These are phyloP conservation scores for Eucalyptus victrix DNA, from an alignment of 345 rosid genomes.

Conservation along the genomic window DNA sequence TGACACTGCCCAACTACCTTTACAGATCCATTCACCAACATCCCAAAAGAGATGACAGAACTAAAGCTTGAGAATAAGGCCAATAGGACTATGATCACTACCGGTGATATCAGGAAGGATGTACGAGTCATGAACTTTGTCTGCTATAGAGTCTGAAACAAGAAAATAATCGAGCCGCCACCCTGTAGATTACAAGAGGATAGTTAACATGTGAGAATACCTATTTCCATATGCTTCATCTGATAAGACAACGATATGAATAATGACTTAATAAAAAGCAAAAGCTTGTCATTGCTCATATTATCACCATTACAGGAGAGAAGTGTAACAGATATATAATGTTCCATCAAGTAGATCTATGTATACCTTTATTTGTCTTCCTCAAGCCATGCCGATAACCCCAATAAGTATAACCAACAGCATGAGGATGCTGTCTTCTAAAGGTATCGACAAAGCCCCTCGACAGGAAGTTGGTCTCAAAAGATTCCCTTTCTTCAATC, in stretches of 20 bases:
- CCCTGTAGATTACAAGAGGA: slow-evolving; percentile 29
- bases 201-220: background rate
- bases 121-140: slow-evolving; percentile 72
- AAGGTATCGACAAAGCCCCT: slow-evolving; percentile 87
- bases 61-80: slow-evolving; percentile 63
- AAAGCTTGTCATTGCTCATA: background rate
- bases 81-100: slow-evolving; percentile 90
- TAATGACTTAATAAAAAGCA: background rate
- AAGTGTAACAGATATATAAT: background rate
- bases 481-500: slow-evolving; percentile 75
- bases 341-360: background rate
- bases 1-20: background rate
- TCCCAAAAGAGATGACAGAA: background rate
- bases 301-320: background rate
- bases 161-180: slow-evolving; percentile 99
- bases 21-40: background rate
- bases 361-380: slow-evolving; percentile 70
- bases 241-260: background rate
- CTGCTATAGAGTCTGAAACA: slow-evolving; percentile 68
- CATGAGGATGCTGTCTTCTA: slow-evolving; percentile 76
- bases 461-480: slow-evolving; percentile 60
- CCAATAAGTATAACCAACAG: slow-evolving; percentile 91
- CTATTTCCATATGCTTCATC: background rate
- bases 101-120: slow-evolving; percentile 77
- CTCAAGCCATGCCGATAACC: slow-evolving; percentile 79